Evolutionary conservation across 2,329 filamentous ascomycete species (phyloP).

Genomic region (Fusarium nodosum): DNA sequence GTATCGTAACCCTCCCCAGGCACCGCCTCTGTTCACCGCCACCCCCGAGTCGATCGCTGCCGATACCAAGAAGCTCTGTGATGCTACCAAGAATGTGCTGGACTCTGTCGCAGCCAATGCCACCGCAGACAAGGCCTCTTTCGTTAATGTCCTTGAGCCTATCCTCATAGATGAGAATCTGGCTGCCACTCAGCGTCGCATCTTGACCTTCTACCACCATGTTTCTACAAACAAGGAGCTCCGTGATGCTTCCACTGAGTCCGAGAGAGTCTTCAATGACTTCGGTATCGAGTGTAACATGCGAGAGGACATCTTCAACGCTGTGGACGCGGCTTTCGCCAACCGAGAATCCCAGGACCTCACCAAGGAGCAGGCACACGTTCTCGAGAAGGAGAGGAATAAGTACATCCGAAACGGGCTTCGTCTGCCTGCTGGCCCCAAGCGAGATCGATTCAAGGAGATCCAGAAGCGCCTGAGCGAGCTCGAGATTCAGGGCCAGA

Average conservation of each 20-base stretch:
- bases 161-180: slow-evolving; percentile 81
- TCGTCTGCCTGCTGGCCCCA: slow-evolving; percentile 74
- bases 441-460: slow-evolving; percentile 85
- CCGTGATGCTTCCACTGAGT: slow-evolving; percentile 81
- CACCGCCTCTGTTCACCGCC: slow-evolving; percentile 81
- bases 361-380: slow-evolving; percentile 76
- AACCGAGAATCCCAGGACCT: slow-evolving; percentile 66
- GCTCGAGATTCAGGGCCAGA: slow-evolving; percentile 80
- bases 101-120: slow-evolving; percentile 77
- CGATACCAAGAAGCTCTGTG: slow-evolving; percentile 76
- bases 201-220: slow-evolving; percentile 84
- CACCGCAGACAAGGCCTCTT: slow-evolving; percentile 65
- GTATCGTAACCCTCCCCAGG: slow-evolving; percentile 81
- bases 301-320: slow-evolving; percentile 83
- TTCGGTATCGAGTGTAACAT: slow-evolving; percentile 83
- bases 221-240: slow-evolving; percentile 77
- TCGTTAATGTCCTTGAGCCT: slow-evolving; percentile 70
- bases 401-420: slow-evolving; percentile 83
- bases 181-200: slow-evolving; percentile 70
- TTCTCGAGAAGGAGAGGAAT: slow-evolving; percentile 83
- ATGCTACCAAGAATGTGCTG: slow-evolving; percentile 71
- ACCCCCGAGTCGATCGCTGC: slow-evolving; percentile 77
- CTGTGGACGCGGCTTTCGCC: slow-evolving; percentile 71
- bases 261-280: slow-evolving; percentile 81
- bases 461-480: slow-evolving; percentile 85